A percentile compares a stretch with the other conserved stretches of the same genome.
Conservation (phyloP, 768 basidiomycete genomes). For the Pulveroboletus sp. region DNA sequence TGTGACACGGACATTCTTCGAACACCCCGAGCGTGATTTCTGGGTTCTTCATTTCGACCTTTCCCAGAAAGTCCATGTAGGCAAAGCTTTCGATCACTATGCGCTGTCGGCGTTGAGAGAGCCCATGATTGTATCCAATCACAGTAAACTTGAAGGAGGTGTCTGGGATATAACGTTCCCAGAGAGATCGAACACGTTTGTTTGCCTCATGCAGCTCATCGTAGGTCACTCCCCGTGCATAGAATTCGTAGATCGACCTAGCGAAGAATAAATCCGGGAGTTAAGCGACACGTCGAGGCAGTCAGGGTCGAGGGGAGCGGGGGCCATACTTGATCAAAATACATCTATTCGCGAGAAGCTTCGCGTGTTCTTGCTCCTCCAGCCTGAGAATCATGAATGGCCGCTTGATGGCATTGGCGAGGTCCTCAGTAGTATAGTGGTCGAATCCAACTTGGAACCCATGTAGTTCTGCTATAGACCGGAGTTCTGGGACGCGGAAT, state of each 20-base stretch:
- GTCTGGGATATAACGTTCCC: conserved; percentile 55
- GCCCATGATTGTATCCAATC: conserved; percentile 67
- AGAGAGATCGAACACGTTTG: conserved; percentile 39
- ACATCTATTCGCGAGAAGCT: conserved; percentile 68
- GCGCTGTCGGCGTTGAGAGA: conserved; percentile 61
- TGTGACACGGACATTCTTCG: conserved; percentile 72
- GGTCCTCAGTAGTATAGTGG: conserved; percentile 38
- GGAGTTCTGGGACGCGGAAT: conserved; percentile 80
- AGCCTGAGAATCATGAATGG: conserved; percentile 76
- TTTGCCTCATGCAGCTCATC: conserved; percentile 61
- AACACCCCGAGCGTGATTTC: conserved; percentile 69
- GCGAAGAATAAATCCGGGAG: neutral
- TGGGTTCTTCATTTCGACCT: conserved; percentile 76
- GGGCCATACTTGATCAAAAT: conserved; percentile 72
- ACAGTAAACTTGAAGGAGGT: conserved; percentile 82
- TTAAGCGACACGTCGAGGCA: neutral
- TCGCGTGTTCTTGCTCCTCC: conserved; percentile 67
- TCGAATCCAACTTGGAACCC: conserved; percentile 54
- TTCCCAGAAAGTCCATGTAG: conserved; percentile 80
- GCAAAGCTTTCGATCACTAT: conserved; percentile 72
- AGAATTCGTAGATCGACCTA: conserved; percentile 77
- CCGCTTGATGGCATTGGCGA: conserved; percentile 43
- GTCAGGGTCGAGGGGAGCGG: neutral
- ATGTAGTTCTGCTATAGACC: conserved; percentile 70
- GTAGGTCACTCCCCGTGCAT: conserved; percentile 66